Evolutionary conservation across 345 rosid species (phyloP), one percentile per base, ranked within the genome.

Genomic region (Pistacia integerrima): DNA sequence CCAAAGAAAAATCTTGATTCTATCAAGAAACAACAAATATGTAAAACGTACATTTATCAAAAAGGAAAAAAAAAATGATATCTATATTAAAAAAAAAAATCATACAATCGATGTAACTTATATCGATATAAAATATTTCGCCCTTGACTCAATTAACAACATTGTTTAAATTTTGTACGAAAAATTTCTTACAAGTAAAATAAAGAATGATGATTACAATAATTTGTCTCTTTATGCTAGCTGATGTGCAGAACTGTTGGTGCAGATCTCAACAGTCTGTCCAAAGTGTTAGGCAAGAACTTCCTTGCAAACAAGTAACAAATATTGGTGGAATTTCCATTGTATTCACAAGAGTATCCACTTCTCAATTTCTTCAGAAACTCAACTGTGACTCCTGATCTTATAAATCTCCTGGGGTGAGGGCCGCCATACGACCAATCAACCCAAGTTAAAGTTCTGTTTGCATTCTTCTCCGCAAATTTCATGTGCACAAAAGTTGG

Each of bases 281-380:
- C 85, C 73, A 91, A 70, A 44, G 95, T 82, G 73, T 82, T 79
- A 17, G 91, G 87, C 74, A 85, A 67, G 76, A 94, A 94, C 79
- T 94, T 95, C 70, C 98, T 90, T 7, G 94, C 97, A 79, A 93
- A 94, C 82, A 91, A 79, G 81, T 76, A 80, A 84, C 98, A 94
- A 41, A 79, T 63, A 33, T 74, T 80, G 5, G 92, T 94, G 4
- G 12, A 61, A 66, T 60, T 65, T 48, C 98, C 98, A 51, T 91
- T 91, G 68, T 91, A 85, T 25, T 48, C 54, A 20, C 98, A 91
- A 3, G 48, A 61, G 49, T 78, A 81, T 67, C 87, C 83, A 67
- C 74, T 76, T 78, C 97, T 91, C 73, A 91, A 44, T 71, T 54
- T 82, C 85, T 84, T 69, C 83, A 94, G 80, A 67, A 93, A 83